Conservation (phyloP, 305 asterid genomes). For the Lippia alba region DNA sequence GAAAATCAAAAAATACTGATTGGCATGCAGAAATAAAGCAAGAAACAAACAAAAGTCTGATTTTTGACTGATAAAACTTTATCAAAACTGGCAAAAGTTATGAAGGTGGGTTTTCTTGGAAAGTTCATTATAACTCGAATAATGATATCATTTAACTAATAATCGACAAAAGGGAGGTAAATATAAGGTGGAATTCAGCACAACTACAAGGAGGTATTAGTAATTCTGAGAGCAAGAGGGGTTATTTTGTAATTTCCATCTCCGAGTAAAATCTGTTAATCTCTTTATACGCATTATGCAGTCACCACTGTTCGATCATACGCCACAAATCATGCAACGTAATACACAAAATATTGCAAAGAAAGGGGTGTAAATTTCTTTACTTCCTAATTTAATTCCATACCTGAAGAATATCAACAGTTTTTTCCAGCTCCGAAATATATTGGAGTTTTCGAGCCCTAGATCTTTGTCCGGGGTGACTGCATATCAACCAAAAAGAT, state of each 20-base stretch:
- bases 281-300: not conserved
- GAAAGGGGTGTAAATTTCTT: not conserved
- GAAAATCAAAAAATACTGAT: not conserved
- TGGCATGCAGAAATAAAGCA: slow-evolving; percentile 1
- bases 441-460: slow-evolving; percentile 84
- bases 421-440: slow-evolving; percentile 82
- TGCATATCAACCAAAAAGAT: slow-evolving; percentile 37
- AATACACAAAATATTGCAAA: slow-evolving; percentile 3
- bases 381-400: slow-evolving; percentile 2
- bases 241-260: not conserved
- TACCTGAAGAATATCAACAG: slow-evolving; percentile 75
- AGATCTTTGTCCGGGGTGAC: slow-evolving; percentile 89
- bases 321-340: not conserved
- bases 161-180: no score
- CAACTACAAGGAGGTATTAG: not conserved
- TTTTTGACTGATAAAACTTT: no score
- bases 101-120: no score
- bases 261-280: no score
- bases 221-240: not conserved
- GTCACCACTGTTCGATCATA: not conserved
- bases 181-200: no score
- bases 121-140: no score
- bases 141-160: no score
- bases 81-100: no score
- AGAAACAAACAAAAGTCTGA: not conserved